These are phyloP conservation scores for Syzygium oleosum DNA, from an alignment of 345 rosid species.

Conservation along the genomic window DNA sequence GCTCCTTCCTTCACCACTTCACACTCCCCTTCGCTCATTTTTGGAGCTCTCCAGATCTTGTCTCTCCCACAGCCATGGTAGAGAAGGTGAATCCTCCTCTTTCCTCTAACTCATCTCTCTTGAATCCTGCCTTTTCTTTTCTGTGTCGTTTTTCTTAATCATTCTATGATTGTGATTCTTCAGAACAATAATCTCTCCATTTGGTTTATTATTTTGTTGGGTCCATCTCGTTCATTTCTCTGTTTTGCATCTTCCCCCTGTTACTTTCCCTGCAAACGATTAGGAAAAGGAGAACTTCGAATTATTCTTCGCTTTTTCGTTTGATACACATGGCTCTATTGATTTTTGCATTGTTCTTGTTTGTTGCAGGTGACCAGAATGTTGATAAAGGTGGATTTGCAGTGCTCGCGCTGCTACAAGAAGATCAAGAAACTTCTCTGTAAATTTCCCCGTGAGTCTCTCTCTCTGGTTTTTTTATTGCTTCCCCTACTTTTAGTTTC, in stretches of 20 bases:
- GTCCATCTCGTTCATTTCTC: background rate
- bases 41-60: background rate
- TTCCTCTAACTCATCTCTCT: background rate
- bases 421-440: slow-evolving; percentile 78
- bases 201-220: background rate
- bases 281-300: background rate
- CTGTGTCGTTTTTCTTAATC: background rate
- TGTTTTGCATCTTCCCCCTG: background rate
- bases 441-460: slow-evolving; percentile 57
- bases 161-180: background rate
- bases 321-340: background rate
- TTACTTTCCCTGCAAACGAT: background rate
- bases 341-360: background rate
- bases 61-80: slow-evolving; percentile 10
- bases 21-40: background rate
- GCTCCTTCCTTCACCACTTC: background rate
- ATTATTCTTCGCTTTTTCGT: background rate
- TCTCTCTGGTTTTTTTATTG: background rate
- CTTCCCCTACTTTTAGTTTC: background rate
- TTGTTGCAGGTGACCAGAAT: background rate
- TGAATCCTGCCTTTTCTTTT: background rate
- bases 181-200: background rate
- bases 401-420: slow-evolving; percentile 55
- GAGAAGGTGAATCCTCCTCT: slow-evolving; percentile 10
- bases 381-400: slow-evolving; percentile 10